Percentiles rank a stretch among this genome's conserved stretches.
phyloP scores from a whole-genome alignment of 2,329 filamentous ascomycete species.

The Shiraia bambusicola region DNA sequence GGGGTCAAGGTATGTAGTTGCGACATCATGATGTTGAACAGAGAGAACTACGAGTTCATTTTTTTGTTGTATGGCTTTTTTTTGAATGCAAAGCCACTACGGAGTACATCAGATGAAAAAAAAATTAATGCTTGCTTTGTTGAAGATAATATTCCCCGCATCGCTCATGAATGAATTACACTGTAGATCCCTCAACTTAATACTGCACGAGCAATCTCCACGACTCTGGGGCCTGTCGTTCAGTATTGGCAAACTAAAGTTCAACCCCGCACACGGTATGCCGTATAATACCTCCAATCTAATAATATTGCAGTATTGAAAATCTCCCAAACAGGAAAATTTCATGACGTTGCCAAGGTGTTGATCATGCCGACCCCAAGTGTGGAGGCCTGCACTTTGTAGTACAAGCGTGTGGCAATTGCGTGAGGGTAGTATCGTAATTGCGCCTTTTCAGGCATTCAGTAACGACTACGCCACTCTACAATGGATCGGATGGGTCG shows the following conservation, averaged over 20 bases:
- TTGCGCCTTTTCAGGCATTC: not conserved
- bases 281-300: conserved; percentile 8
- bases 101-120: too few relatives aligned
- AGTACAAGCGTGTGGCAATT: not conserved
- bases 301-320: conserved; percentile 17
- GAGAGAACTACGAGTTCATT: too few relatives aligned
- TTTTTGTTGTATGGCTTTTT: too few relatives aligned
- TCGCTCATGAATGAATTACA: too few relatives aligned
- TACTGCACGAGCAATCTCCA: conserved; percentile 4
- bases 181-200: not conserved
- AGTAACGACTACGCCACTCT: too few relatives aligned
- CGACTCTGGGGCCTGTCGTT: conserved; percentile 4
- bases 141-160: too few relatives aligned
- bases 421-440: conserved; percentile 1
- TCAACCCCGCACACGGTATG: not conserved
- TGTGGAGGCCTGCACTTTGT: too few relatives aligned
- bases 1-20: too few relatives aligned
- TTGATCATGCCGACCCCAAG: conserved; percentile 5
- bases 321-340: conserved; percentile 11
- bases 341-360: conserved; percentile 1
- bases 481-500: too few relatives aligned
- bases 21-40: too few relatives aligned
- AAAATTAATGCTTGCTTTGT: too few relatives aligned
- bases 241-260: conserved; percentile 5
- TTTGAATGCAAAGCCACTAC: too few relatives aligned